Percentiles rank a stretch among this genome's conserved stretches.
These are phyloP conservation scores for Ulvella scutata DNA, from an alignment of 139 green algal species.

Conservation along the genomic window DNA sequence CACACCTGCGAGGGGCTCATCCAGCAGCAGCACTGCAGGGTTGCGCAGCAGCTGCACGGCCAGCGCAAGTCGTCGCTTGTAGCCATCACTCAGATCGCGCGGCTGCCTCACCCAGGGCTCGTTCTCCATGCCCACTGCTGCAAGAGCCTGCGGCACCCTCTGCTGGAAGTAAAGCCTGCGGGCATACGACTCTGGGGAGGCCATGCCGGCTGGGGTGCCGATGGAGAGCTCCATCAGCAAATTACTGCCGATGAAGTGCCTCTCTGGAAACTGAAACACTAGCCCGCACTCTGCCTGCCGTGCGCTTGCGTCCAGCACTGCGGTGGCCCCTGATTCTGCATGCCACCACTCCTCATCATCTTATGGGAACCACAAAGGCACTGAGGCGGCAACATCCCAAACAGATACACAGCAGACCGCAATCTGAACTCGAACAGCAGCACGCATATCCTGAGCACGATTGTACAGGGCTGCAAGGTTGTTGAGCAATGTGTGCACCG, in stretches of 20 bases:
- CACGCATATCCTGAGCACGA: too few relatives aligned
- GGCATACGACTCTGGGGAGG: slow-evolving; percentile 2
- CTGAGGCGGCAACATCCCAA: too few relatives aligned
- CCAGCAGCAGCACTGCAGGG: slow-evolving; percentile 71
- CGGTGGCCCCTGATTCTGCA: neutral
- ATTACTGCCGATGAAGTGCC: slow-evolving; percentile 71
- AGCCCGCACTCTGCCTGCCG: slow-evolving; percentile 30
- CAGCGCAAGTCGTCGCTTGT: slow-evolving; percentile 77
- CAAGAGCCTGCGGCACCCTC: slow-evolving; percentile 30
- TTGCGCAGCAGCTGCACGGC: slow-evolving; percentile 68
- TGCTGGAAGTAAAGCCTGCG: slow-evolving; percentile 9
- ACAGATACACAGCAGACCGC: too few relatives aligned
- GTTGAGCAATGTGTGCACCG: too few relatives aligned
- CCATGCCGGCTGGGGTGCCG: slow-evolving; percentile 12
- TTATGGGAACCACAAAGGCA: too few relatives aligned
- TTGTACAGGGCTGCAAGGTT: too few relatives aligned
- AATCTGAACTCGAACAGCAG: too few relatives aligned
- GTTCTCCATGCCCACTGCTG: slow-evolving; percentile 42
- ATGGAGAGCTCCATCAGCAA: slow-evolving; percentile 35
- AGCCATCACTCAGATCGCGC: slow-evolving; percentile 59
- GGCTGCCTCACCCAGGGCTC: slow-evolving; percentile 45
- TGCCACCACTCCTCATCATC: too few relatives aligned
- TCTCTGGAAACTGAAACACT: slow-evolving; percentile 93
- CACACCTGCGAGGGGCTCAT: slow-evolving; percentile 67
- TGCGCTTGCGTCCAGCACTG: neutral